Conservation (phyloP, 208 protist species). For the Crithidia brevicula region DNA sequence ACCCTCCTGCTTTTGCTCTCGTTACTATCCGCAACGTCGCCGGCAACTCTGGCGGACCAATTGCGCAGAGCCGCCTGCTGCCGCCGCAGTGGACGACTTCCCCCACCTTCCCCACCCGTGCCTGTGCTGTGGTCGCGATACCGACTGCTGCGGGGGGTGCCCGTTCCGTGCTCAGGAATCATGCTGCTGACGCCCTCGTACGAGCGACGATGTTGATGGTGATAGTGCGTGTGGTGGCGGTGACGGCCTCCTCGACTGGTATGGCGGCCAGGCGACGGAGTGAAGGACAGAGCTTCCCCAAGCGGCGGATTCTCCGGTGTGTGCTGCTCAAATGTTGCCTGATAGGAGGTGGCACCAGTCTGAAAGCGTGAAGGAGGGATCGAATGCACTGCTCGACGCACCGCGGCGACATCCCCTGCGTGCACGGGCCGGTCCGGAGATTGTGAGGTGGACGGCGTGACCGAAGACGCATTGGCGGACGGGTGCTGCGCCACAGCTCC, state of each 20-base stretch:
- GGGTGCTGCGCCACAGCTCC: not conserved
- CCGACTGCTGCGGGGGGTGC: slow-evolving; percentile 42
- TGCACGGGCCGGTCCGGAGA: not conserved
- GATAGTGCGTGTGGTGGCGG: slow-evolving; percentile 2
- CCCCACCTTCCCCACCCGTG: not conserved
- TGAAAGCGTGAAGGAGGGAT: too few species aligned
- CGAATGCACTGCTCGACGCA: not conserved
- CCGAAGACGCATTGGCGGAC: not conserved
- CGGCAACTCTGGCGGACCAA: not conserved
- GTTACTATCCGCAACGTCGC: not conserved
- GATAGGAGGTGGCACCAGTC: too few species aligned
- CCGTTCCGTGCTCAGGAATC: slow-evolving; percentile 41
- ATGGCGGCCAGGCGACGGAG: too few species aligned
- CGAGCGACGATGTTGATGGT: slow-evolving; percentile 7
- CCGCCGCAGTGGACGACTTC: not conserved
- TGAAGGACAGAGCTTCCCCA: too few species aligned
- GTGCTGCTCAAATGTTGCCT: too few species aligned
- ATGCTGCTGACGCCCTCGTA: slow-evolving; percentile 40
- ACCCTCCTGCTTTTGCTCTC: slow-evolving; percentile 2
- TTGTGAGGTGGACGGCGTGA: not conserved
- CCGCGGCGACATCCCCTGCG: not conserved
- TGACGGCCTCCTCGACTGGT: too few species aligned
- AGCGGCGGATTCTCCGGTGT: too few species aligned
- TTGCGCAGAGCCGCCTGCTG: not conserved
- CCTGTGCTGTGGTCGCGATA: slow-evolving; percentile 23